Conservation (phyloP, 139 green algal genomes). For the Parachlorella kessleri region DNA sequence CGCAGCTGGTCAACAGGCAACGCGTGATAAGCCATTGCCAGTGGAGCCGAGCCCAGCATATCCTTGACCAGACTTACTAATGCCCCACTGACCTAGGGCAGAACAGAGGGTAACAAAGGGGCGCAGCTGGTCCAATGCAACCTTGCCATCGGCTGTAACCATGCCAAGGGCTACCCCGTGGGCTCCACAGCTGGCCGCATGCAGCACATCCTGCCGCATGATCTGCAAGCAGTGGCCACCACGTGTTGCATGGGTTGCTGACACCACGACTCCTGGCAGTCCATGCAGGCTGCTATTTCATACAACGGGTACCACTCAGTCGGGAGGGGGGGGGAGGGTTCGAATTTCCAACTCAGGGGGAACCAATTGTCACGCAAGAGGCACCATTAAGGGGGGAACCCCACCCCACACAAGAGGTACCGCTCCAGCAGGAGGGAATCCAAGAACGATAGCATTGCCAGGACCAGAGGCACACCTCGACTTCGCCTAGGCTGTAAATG, state of each 20-base stretch:
- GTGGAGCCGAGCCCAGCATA: not conserved
- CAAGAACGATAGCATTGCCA: not conserved
- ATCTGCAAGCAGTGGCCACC: slow-evolving; percentile 1
- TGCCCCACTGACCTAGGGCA: not conserved
- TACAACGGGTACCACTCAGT: no score
- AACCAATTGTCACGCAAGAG: not conserved
- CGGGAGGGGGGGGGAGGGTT: no score
- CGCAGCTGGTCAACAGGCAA: not conserved
- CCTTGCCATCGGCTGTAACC: not conserved
- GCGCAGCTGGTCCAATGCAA: slow-evolving; percentile 1
- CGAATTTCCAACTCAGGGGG: no score
- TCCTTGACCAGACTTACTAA: no score
- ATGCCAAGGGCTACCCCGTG: slow-evolving; percentile 36
- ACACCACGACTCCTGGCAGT: not conserved
- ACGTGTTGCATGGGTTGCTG: not conserved
- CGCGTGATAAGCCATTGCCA: no score
- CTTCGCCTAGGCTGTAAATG: slow-evolving; percentile 19
- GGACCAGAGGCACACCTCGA: slow-evolving; percentile 1
- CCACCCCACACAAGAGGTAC: not conserved
- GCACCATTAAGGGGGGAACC: not conserved
- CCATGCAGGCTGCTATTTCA: not conserved
- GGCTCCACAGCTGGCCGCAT: slow-evolving; percentile 17
- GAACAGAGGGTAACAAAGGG: slow-evolving; percentile 23
- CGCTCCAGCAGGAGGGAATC: not conserved
- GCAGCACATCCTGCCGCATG: slow-evolving; percentile 30